Evolutionary conservation across 805 yeast genomes (phyloP).

Genomic region (Ogataea methylovora): DNA sequence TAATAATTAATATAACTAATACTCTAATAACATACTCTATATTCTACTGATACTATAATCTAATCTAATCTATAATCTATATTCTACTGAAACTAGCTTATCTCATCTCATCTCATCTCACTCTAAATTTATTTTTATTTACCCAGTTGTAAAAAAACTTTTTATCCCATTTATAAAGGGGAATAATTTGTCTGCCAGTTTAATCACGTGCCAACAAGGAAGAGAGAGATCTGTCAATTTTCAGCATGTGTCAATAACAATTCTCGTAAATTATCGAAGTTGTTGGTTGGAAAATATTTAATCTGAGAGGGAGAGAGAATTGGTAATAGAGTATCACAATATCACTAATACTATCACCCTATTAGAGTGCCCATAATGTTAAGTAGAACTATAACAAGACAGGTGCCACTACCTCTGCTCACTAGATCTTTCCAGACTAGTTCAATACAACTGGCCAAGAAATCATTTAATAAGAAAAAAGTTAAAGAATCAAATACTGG

Average conservation of each 20-base stretch:
- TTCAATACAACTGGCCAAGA: conserved; percentile 10
- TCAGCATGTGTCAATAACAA: too few relatives aligned
- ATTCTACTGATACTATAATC: neutral
- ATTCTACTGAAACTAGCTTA: too few relatives aligned
- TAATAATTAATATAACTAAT: neutral
- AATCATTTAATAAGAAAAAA: conserved; percentile 22
- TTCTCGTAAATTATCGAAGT: neutral
- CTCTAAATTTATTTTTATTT: too few relatives aligned
- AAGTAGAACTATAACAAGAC: neutral
- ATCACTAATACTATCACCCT: too few relatives aligned
- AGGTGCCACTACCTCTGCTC: neutral
- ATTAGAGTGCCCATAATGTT: neutral
- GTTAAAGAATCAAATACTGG: conserved; percentile 16
- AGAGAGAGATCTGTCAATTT: too few relatives aligned
- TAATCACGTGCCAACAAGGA: too few relatives aligned
- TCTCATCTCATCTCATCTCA: too few relatives aligned
- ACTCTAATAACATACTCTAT: neutral
- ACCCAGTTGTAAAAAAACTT: too few relatives aligned
- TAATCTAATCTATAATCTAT: too few relatives aligned
- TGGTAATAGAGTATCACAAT: neutral
- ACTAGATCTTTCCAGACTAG: conserved; percentile 9
- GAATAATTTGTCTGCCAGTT: too few relatives aligned
- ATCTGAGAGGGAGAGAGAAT: neutral
- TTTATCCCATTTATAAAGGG: too few relatives aligned
- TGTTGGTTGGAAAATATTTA: neutral